Conservation (phyloP, 768 basidiomycete genomes). For the Pisolithus marmoratus region DNA sequence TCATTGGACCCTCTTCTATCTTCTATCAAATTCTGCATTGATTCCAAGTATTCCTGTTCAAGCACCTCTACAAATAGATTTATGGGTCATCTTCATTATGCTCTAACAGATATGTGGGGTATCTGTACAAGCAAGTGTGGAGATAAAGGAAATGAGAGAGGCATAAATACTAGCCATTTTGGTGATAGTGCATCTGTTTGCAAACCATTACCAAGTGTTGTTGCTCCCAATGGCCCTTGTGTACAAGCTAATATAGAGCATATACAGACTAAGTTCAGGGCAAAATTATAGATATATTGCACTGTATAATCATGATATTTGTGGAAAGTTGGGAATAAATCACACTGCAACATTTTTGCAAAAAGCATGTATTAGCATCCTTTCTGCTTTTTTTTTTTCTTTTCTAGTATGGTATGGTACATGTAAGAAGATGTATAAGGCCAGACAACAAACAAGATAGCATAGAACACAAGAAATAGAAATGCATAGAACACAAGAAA, state of each 20-base stretch:
- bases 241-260: background rate
- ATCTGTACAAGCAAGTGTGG: constrained; percentile 34
- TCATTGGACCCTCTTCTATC: constrained; percentile 69
- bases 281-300: background rate
- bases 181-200: background rate
- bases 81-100: constrained; percentile 52
- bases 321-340: no score
- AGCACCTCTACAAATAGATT: constrained; percentile 68
- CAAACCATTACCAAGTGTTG: background rate
- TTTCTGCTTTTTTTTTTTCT: background rate
- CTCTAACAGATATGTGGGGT: constrained; percentile 63
- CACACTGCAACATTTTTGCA: background rate
- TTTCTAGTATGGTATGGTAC: no score
- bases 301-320: no score
- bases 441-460: background rate
- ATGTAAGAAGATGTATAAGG: no score
- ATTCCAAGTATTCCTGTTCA: constrained; percentile 72
- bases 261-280: background rate
- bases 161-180: background rate
- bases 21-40: constrained; percentile 96
- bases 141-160: background rate
- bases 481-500: background rate
- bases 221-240: background rate
- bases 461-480: background rate
- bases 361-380: background rate